Conservation (phyloP, 1,284 basidiomycete genomes). For the Puccinia polysora region DNA sequence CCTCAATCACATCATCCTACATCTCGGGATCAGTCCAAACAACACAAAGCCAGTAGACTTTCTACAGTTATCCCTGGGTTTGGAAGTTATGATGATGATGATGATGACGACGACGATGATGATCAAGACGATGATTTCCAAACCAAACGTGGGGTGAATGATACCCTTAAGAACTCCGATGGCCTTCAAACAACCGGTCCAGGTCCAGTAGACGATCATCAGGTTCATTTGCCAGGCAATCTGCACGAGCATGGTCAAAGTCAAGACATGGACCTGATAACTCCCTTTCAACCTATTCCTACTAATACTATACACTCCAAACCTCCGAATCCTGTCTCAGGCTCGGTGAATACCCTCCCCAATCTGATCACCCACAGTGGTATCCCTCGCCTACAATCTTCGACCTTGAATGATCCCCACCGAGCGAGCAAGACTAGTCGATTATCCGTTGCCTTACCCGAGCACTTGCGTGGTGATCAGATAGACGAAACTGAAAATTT, state of each 20-base stretch:
- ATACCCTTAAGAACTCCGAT: neutral
- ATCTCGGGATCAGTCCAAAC: conserved; percentile 1
- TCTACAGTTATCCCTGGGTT: conserved; percentile 20
- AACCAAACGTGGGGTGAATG: neutral
- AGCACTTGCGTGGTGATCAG: conserved; percentile 16
- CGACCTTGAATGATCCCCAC: neutral
- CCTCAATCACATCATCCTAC: neutral
- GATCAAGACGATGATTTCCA: neutral
- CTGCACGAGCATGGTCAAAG: conserved; percentile 3
- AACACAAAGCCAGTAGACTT: conserved; percentile 31
- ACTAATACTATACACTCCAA: neutral
- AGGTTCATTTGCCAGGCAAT: neutral
- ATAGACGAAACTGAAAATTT: conserved; percentile 30
- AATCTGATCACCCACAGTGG: conserved; percentile 3
- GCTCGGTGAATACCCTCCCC: neutral
- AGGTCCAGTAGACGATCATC: neutral
- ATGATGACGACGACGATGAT: conserved; percentile 35
- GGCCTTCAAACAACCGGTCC: neutral
- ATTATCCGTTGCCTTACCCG: conserved; percentile 26
- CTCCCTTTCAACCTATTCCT: neutral
- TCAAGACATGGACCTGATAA: conserved; percentile 24
- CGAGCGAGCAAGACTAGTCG: conserved; percentile 9
- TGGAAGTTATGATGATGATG: conserved; percentile 10
- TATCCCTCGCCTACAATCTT: conserved; percentile 19
- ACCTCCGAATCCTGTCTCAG: neutral